phyloP scores from a whole-genome alignment of 2,329 filamentous ascomycete genomes.

The Sporothrix dimorphospora region DNA sequence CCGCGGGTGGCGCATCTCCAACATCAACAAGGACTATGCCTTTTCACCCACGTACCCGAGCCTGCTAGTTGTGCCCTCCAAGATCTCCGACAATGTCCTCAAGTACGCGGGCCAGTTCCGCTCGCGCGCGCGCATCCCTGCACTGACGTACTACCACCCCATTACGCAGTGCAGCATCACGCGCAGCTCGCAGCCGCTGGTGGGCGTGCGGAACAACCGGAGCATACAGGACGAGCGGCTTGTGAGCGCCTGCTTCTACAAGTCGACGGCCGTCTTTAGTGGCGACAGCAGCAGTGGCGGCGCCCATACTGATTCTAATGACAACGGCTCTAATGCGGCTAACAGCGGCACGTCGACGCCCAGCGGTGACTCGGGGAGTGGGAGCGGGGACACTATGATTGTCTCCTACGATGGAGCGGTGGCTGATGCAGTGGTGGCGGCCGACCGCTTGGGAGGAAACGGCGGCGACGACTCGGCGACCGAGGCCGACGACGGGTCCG shows the following conservation, averaged over 20 bases:
- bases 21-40: conserved; percentile 84
- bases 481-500: conserved; percentile 36
- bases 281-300: neutral
- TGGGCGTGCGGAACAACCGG: conserved; percentile 82
- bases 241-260: conserved; percentile 88
- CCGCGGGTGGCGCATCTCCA: conserved; percentile 84
- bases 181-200: conserved; percentile 86
- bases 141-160: conserved; percentile 90
- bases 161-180: conserved; percentile 98
- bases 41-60: conserved; percentile 94
- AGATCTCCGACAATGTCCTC: conserved; percentile 94
- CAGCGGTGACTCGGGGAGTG: conserved; percentile 27
- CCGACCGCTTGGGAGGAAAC: conserved; percentile 49
- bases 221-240: conserved; percentile 96
- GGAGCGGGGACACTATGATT: conserved; percentile 11
- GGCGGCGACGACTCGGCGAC: conserved; percentile 47
- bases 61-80: conserved; percentile 79
- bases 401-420: conserved; percentile 24
- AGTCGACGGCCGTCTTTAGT: conserved; percentile 54
- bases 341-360: conserved; percentile 5
- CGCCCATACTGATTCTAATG: conserved; percentile 14
- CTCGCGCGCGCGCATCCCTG: conserved; percentile 85
- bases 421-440: conserved; percentile 45
- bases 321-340: conserved; percentile 29
- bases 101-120: conserved; percentile 91